Base-by-base conservation (phyloP, 495 filamentous ascomycete species). In the Haplographium delicatum region DNA sequence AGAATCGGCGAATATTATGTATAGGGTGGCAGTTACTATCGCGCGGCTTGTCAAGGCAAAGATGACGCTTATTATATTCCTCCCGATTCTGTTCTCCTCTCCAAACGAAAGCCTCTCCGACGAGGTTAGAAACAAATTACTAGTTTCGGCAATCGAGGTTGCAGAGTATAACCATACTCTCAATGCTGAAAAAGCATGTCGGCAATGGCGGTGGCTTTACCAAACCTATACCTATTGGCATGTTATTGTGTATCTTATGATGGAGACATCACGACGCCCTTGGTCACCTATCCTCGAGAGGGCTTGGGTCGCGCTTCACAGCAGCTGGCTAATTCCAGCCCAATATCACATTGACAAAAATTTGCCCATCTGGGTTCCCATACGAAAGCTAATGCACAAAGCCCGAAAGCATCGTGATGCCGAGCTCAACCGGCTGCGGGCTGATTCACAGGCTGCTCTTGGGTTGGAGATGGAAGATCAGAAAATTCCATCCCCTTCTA, bases 151-250 rank as follows among this genome's bases (percentile, higher is more conserved):
- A 51, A 68, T 82, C 35, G 75, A 80, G 41, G 67, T 80, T n/a
- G 70, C 76, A 3, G 71, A 80, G 60, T 72, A 76, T 55, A 79
- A 79, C 33, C 73, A 76, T 52, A 60, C 68, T 5, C 57, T 82
- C 4, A 76, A 80, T 52, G 56, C 65, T 1, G 68, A 77, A 33
- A 61, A 62, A 19, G 50, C 62, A n/a, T 72, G 65, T 25, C 66
- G 69, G 3, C 68, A 75, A 24, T 83, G 79, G 79, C 72, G 78
- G 25, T 84, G 81, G 81, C 56, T 77, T 23, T 81, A 68, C 57
- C 70, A 78, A 42, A 80, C 76, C 0, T 79, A 76, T 51, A 75
- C 75, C 0, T 80, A 83, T 43, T 84, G 81, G 80, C 71, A 83
- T 59, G 70, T 79, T 34, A 66, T 81, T 40, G 74, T 74, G 7